Base-by-base conservation (phyloP, 495 filamentous ascomycete genomes). In the Aspergillus olivimuriae region DNA sequence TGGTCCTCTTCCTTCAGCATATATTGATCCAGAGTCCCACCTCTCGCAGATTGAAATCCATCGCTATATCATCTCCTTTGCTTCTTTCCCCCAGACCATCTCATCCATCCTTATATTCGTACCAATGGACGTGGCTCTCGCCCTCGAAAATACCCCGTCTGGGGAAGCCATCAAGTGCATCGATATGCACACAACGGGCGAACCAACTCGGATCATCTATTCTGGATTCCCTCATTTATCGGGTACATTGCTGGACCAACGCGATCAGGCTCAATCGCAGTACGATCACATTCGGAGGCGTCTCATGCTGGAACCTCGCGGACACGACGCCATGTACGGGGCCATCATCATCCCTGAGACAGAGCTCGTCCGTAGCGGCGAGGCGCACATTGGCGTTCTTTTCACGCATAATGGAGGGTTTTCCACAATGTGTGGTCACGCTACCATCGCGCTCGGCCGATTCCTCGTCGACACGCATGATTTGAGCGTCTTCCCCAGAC, bases 321-420 rank as follows among this genome's bases (percentile, higher is more conserved):
- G 61, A 3, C 61, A 64, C 43, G 41, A 47, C 28, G 61, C 51
- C 43, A 64, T 64, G 61, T 64, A 64, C 41, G 61, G 61, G 1
- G 61, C 61, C 2, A 57, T 64, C 30, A 48, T 64, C 34, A 18
- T 45, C 1, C 48, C 46, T 1, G 52, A 59, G n/a, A 61, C 58
- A 12, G 61, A 64, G 22, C 47, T 60, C 6, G 56, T 64, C 16
- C 35, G 18, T 8, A 24, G 23, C 15, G 46, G 72, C 70, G 68
- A 76, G 63, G 66, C 55, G 51, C 24, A 78, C 66, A 61, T 69
- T 57, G 28, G 72, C 55, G 28, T 83, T 78, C 34, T 61, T 1
- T 61, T 64, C 42, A 57, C 50, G 75, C 57, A 86, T 39, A 82
- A 89, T 34, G 84, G 84, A 34, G 90, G 87, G 15, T 95, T 88